Percentiles rank a stretch among this genome's conserved stretches.
Evolutionary conservation across 2,329 filamentous ascomycete species (phyloP).

Genomic region (Diaporthe australafricana): DNA sequence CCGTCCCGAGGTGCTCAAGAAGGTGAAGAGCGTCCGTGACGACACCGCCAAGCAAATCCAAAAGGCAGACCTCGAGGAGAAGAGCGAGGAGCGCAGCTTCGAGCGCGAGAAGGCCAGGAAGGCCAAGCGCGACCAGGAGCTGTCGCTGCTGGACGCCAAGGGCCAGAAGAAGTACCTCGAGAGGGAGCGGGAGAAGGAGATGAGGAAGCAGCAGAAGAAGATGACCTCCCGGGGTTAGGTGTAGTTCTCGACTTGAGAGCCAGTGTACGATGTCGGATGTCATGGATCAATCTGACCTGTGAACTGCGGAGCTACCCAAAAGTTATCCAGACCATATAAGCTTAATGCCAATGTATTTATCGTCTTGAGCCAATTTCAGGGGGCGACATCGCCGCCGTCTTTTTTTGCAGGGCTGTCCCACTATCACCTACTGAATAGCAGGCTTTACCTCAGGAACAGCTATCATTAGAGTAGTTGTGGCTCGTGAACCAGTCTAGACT

Average conservation of each 20-base stretch:
- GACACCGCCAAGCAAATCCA: constrained; percentile 83
- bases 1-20: constrained; percentile 89
- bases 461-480: too few species aligned
- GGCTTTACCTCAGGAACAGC: too few species aligned
- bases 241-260: too few species aligned
- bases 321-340: constrained; percentile 11
- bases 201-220: constrained; percentile 67
- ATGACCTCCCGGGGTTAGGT: constrained; percentile 62
- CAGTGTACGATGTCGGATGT: neutral
- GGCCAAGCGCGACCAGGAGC: constrained; percentile 86
- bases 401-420: neutral
- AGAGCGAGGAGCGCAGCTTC: constrained; percentile 79
- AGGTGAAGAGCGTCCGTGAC: constrained; percentile 84
- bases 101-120: constrained; percentile 85
- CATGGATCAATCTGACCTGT: neutral
- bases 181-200: constrained; percentile 81
- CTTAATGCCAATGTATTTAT: neutral
- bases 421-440: neutral
- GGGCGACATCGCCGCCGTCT: neutral
- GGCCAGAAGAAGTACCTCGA: constrained; percentile 89
- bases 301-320: neutral
- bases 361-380: neutral
- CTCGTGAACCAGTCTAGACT: neutral
- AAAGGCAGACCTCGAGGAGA: constrained; percentile 81
- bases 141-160: constrained; percentile 81